Conservation (phyloP, 345 rosid genomes). For the Boechera stricta region DNA sequence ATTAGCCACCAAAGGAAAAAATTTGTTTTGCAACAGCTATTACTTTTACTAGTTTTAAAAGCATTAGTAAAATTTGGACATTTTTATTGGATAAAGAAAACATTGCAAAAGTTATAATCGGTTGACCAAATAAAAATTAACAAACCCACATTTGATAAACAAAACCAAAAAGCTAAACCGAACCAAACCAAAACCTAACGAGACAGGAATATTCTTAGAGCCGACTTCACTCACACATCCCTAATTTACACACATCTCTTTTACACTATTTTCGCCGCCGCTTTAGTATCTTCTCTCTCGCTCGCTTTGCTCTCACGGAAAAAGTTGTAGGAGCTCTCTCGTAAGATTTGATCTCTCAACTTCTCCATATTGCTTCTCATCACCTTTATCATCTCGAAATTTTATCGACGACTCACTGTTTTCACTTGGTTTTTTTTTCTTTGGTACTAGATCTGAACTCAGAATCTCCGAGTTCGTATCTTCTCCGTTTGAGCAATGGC, state of each 20-base stretch:
- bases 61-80: too few relatives aligned
- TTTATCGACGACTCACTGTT: not conserved
- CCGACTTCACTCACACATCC: not conserved
- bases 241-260: slow-evolving; percentile 3
- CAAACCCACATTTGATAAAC: not conserved
- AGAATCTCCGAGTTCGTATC: slow-evolving; percentile 43
- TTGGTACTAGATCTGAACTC: slow-evolving; percentile 58
- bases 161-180: slow-evolving; percentile 21
- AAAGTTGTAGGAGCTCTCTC: not conserved
- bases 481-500: slow-evolving; percentile 64
- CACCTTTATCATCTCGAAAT: not conserved
- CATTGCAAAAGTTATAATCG: too few relatives aligned
- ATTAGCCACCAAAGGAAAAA: too few relatives aligned
- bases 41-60: too few relatives aligned
- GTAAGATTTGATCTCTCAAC: slow-evolving; percentile 7
- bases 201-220: slow-evolving; percentile 14
- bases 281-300: not conserved
- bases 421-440: not conserved
- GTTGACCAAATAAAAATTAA: not conserved
- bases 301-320: slow-evolving; percentile 18
- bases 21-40: too few relatives aligned
- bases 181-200: not conserved
- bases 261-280: slow-evolving; percentile 19
- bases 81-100: too few relatives aligned
- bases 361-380: not conserved